phyloP scores from a whole-genome alignment of 2,329 filamentous ascomycete species.

The Monilinia polystroma region DNA sequence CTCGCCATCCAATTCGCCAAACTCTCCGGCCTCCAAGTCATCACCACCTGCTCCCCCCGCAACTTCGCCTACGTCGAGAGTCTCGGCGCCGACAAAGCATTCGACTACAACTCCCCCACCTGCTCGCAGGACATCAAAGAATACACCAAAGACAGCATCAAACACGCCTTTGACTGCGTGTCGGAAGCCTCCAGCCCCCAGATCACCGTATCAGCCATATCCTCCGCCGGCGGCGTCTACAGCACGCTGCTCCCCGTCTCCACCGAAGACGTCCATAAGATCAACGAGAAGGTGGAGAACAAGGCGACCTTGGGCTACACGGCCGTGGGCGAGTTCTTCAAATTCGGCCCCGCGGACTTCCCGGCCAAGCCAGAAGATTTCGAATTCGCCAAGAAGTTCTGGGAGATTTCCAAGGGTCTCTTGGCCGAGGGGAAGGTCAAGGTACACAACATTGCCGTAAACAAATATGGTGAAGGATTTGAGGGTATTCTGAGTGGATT shows the following conservation, averaged over 20 bases:
- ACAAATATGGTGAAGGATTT: slow-evolving; percentile 38
- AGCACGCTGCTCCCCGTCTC: slow-evolving; percentile 44
- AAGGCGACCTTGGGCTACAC: slow-evolving; percentile 45
- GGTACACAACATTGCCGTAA: slow-evolving; percentile 38
- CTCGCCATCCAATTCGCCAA: slow-evolving; percentile 52
- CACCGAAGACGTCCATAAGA: slow-evolving; percentile 44
- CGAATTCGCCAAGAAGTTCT: slow-evolving; percentile 44
- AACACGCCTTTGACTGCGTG: slow-evolving; percentile 51
- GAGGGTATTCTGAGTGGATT: slow-evolving; percentile 37
- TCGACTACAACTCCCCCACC: slow-evolving; percentile 51
- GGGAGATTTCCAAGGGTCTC: slow-evolving; percentile 40
- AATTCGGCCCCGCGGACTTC: slow-evolving; percentile 27
- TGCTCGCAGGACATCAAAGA: slow-evolving; percentile 48
- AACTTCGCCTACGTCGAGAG: slow-evolving; percentile 50
- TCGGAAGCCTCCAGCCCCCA: slow-evolving; percentile 40
- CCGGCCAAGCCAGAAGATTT: slow-evolving; percentile 38
- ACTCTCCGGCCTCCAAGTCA: slow-evolving; percentile 43
- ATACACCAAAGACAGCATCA: slow-evolving; percentile 46
- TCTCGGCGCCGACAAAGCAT: slow-evolving; percentile 47
- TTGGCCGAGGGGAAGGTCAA: slow-evolving; percentile 44
- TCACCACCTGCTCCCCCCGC: slow-evolving; percentile 48
- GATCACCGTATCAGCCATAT: slow-evolving; percentile 46
- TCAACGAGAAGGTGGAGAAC: slow-evolving; percentile 41
- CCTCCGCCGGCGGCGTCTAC: slow-evolving; percentile 42
- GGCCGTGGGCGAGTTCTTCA: slow-evolving; percentile 43